These are phyloP conservation scores for Pythium sukuiense DNA, from an alignment of 352 stramenopile genomes.

Conservation along the genomic window DNA sequence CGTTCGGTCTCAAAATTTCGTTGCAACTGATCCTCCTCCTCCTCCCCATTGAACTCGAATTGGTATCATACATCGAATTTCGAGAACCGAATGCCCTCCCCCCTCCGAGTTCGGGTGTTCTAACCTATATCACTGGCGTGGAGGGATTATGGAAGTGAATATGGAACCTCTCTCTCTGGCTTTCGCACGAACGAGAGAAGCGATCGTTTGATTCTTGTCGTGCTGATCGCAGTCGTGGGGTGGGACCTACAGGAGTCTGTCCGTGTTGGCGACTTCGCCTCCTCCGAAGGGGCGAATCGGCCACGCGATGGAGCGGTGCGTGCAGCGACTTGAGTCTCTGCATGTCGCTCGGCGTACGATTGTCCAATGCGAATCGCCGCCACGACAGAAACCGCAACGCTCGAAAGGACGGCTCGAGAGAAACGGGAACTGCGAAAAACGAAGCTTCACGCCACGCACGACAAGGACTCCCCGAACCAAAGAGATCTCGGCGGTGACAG, in stretches of 20 bases:
- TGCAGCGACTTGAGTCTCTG: background rate
- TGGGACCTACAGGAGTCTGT: background rate
- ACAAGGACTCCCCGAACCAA: background rate
- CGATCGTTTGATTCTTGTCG: background rate
- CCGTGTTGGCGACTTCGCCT: background rate
- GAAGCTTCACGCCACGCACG: background rate
- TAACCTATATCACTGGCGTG: background rate
- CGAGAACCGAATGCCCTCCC: background rate
- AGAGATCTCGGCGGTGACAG: background rate
- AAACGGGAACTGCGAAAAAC: background rate
- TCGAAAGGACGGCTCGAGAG: background rate
- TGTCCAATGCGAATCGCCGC: background rate
- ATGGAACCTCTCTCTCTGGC: background rate
- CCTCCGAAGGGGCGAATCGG: slow-evolving; percentile 14
- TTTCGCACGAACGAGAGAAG: background rate
- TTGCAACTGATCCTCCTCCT: background rate
- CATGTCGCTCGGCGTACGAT: background rate
- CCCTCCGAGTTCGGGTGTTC: background rate
- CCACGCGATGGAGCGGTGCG: slow-evolving; percentile 2
- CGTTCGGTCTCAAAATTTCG: background rate
- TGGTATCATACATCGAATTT: no score
- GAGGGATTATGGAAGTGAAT: background rate
- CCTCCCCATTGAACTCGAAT: background rate
- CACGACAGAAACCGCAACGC: slow-evolving; percentile 4
- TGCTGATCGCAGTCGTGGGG: background rate